Percentiles rank a stretch among this genome's conserved stretches.
phyloP scores from a whole-genome alignment of 306 rosid species.

The Cicer chorassanicum region DNA sequence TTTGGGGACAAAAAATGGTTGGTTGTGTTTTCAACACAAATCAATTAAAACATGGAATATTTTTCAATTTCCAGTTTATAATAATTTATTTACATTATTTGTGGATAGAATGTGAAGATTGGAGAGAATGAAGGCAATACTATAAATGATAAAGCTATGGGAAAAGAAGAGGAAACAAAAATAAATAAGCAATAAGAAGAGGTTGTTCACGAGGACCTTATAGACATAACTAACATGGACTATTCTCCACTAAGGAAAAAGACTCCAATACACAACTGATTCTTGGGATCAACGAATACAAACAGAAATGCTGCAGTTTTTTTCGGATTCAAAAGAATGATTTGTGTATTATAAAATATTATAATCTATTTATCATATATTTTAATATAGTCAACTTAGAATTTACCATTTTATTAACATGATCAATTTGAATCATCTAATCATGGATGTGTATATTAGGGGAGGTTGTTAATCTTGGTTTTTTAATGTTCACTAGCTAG shows the following conservation, averaged over 20 bases:
- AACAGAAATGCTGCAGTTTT: not conserved
- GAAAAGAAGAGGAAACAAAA: slow-evolving; percentile 28
- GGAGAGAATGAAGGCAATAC: slow-evolving; percentile 19
- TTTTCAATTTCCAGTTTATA: too few species aligned
- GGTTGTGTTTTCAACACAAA: not conserved
- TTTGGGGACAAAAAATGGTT: not conserved
- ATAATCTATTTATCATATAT: too few species aligned
- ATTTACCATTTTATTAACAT: too few species aligned
- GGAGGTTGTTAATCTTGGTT: too few species aligned
- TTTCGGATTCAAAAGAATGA: not conserved
- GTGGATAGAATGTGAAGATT: slow-evolving; percentile 49
- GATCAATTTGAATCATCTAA: too few species aligned
- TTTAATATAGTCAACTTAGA: too few species aligned
- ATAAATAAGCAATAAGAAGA: slow-evolving; percentile 37
- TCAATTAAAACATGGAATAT: too few species aligned
- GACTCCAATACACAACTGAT: slow-evolving; percentile 73
- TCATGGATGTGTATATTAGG: too few species aligned
- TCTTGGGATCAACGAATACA: slow-evolving; percentile 3
- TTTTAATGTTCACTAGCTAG: too few species aligned
- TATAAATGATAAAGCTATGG: not conserved
- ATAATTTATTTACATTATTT: not conserved
- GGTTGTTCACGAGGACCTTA: slow-evolving; percentile 35
- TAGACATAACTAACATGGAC: slow-evolving; percentile 69
- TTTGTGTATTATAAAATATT: slow-evolving; percentile 42
- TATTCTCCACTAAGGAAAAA: slow-evolving; percentile 66